Percentiles rank a stretch among this genome's conserved stretches.
These are phyloP conservation scores for Lumnitzera racemosa DNA, from an alignment of 345 rosid species.

Conservation along the genomic window DNA sequence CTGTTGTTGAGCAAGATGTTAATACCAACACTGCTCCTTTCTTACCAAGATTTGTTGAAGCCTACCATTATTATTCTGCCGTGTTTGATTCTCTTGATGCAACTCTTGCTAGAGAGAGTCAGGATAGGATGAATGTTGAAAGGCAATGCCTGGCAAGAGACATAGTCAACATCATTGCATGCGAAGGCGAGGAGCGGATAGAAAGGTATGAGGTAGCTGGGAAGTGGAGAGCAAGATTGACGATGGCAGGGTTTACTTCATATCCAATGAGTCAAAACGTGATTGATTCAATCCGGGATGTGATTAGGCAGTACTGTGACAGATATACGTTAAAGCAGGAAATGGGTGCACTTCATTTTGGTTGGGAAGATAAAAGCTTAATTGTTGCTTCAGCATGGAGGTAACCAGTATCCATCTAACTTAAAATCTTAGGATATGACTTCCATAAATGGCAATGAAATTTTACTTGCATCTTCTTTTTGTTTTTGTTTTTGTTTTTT, in stretches of 20 bases:
- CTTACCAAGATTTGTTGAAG: slow-evolving; percentile 66
- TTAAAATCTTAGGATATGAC: background rate
- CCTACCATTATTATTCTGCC: slow-evolving; percentile 80
- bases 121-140: slow-evolving; percentile 94
- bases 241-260: slow-evolving; percentile 81
- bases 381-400: slow-evolving; percentile 92
- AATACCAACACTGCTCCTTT: slow-evolving; percentile 94
- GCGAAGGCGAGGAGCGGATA: slow-evolving; percentile 93
- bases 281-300: slow-evolving; percentile 33
- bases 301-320: slow-evolving; percentile 50
- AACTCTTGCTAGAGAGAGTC: slow-evolving; percentile 85
- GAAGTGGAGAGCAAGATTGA: slow-evolving; percentile 95
- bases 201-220: slow-evolving; percentile 90
- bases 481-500: no score
- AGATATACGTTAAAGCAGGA: slow-evolving; percentile 60
- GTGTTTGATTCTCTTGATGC: slow-evolving; percentile 91
- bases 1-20: slow-evolving; percentile 88
- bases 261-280: slow-evolving; percentile 52
- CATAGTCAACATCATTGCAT: slow-evolving; percentile 85
- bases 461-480: no score
- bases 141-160: slow-evolving; percentile 93
- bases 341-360: slow-evolving; percentile 61
- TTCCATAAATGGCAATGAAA: no score
- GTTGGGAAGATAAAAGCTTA: slow-evolving; percentile 86
- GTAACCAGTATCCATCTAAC: slow-evolving; percentile 7